These are phyloP conservation scores for Macrophomina pseudophaseolina DNA, from an alignment of 2,329 filamentous ascomycete genomes.

Conservation along the genomic window DNA sequence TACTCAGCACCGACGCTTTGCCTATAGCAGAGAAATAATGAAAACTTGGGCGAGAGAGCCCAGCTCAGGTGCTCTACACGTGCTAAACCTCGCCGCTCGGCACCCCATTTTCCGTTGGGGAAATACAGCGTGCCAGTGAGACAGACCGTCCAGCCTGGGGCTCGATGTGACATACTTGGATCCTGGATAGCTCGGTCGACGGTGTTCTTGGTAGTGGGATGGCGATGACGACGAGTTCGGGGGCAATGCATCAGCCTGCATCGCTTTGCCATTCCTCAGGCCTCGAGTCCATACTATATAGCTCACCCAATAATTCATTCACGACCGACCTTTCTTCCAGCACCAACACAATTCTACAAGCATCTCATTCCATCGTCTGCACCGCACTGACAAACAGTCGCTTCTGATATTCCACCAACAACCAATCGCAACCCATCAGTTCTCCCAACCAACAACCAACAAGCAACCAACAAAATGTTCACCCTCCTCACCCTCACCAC, in stretches of 20 bases:
- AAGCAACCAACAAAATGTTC: slow-evolving; percentile 18
- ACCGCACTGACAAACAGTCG: slow-evolving; percentile 3
- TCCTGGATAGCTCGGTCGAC: slow-evolving; percentile 13
- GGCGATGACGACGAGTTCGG: slow-evolving; percentile 18
- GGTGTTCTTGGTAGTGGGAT: background rate
- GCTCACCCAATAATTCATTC: background rate
- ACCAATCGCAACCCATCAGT: background rate
- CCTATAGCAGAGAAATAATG: background rate
- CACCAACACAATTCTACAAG: background rate
- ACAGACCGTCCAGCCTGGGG: background rate
- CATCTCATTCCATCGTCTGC: background rate
- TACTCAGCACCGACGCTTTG: background rate
- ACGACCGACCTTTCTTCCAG: background rate
- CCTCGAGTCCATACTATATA: background rate
- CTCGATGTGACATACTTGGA: background rate
- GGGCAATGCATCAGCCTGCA: slow-evolving; percentile 8
- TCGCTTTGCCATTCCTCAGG: background rate
- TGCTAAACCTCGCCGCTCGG: background rate
- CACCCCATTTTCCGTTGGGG: background rate
- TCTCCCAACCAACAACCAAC: background rate
- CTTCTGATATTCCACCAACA: slow-evolving; percentile 3
- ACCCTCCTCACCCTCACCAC: slow-evolving; percentile 14
- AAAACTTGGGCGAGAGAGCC: background rate
- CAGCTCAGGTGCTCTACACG: background rate
- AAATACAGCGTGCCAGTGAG: background rate